Evolutionary conservation across 805 yeast species (phyloP), one percentile per base, ranked within the genome.

Genomic region (Phaffomyces thermotolerans): DNA sequence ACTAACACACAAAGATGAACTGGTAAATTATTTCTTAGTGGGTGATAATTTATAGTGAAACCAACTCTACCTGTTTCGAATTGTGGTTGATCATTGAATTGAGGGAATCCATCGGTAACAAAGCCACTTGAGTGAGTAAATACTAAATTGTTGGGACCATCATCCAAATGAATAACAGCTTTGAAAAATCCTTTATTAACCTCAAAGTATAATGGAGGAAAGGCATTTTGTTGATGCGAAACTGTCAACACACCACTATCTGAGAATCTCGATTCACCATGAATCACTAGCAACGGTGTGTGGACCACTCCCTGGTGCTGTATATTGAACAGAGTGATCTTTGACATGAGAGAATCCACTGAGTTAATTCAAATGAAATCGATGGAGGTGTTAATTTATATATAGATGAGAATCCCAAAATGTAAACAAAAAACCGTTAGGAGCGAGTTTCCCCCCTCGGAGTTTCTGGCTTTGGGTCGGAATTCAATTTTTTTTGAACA

Each of bases 1-100:
- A 88, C 63, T 13, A 91, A 59, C 8, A 89, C 58, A 57, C 93
- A 88, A 39, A 90, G 62, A 60, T 90, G 93, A n/a, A 90, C 65
- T 1, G 93, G 93, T 38, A 84, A 84, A 53, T 84, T 78, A 43
- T 78, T 74, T 3, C 68, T 53, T 24, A 84, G 56, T 0, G 88
- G 89, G 1, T 68, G 59, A 57, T 79, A 82, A 41, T 63, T 63
- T 36, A 82, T 57, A 1, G 52, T 58, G 18, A 76, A 45, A 0
- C 58, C 43, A 17, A 54, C 43, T 2, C 37, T 22, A 3, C 39
- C 37, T 1, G 52, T 10, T 8, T 14, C 41, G 38, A 30, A 42
- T 20, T 8, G 38, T 29, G 14, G 48, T 9, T 8, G 39, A 34
- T 17, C 43, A 39, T 30, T 36, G 41, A 13, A 36, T 29, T 36